Evolutionary conservation across 805 yeast genomes (phyloP).

Genomic region (Kodamaea neixiangensis): DNA sequence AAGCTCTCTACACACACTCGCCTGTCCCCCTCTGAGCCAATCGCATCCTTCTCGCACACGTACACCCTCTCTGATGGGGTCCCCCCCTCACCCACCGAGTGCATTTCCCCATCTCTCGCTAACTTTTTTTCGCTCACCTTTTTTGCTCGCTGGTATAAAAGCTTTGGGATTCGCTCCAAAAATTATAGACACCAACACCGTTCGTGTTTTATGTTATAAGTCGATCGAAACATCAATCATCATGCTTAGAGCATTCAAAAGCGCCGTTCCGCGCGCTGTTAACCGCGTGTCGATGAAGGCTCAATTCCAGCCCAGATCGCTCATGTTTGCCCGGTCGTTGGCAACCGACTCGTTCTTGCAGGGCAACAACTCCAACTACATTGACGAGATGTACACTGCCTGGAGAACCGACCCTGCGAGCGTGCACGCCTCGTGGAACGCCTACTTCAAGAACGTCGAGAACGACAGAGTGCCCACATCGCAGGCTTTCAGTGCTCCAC

Average conservation of each 20-base stretch:
- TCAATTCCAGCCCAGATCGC: conserved; percentile 18
- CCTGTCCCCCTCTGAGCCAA: too few species aligned
- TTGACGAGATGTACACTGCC: conserved; percentile 96
- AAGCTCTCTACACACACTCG: background rate
- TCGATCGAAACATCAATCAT: conserved; percentile 5
- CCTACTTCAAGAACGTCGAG: conserved; percentile 90
- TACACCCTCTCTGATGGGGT: too few species aligned
- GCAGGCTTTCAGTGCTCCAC: conserved; percentile 86
- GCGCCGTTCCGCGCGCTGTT: conserved; percentile 34
- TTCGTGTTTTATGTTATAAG: conserved; percentile 5
- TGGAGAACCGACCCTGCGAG: conserved; percentile 89
- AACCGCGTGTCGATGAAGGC: conserved; percentile 39
- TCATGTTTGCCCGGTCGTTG: conserved; percentile 13
- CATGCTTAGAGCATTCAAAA: conserved; percentile 47
- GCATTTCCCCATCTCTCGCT: background rate
- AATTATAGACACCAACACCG: conserved; percentile 2
- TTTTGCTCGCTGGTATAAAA: conserved; percentile 6
- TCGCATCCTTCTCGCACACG: too few species aligned
- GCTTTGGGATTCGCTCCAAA: conserved; percentile 1
- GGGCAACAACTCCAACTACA: conserved; percentile 83
- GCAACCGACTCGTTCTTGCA: conserved; percentile 77
- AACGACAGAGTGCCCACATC: conserved; percentile 68
- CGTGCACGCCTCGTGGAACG: conserved; percentile 96
- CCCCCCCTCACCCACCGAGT: too few species aligned
- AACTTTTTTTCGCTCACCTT: conserved; percentile 1